Base-by-base conservation (phyloP, 441 rosid species). In the Biscutella auriculata region DNA sequence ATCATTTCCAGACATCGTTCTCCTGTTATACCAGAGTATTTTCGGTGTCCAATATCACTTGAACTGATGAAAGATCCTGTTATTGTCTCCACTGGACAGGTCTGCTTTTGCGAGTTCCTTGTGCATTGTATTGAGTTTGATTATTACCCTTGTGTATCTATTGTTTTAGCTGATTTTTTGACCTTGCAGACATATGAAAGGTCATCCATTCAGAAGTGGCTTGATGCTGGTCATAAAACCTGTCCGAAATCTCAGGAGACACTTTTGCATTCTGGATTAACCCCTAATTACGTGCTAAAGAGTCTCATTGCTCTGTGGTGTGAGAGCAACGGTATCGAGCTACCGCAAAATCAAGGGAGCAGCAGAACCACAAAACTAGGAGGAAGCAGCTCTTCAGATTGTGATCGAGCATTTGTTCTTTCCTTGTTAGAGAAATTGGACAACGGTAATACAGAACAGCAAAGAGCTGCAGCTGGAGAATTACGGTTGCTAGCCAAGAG, bases 11-110 rank as follows among this genome's bases (percentile, higher is more conserved):
- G 77, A 65, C 97, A 93, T 69, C 78, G 88, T 19, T 88, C 96
- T 62, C 98, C 98, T 36, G 87, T 88, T 52, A 87, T 88, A 54
- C 98, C 98, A 0, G 98, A 93, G 73, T 95, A 88, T 74, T 93
- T 93, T 39, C 95, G 95, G 8, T 93, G 98, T 73, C 96, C 98
- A 0, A 88, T 93, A 71, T 93, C 98, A 56, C 93, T 93, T 25
- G 98, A 93, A 72, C 66, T 89, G 70, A 93, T 89, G 98, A 87
- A 81, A 75, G 97, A 93, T 79, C 98, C 98, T 9, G 98, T 89
- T n/a, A 93, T 93, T n/a, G 88, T 93, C 64, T 93, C 98, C 30
- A 88, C 98, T n/a, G 98, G 98, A 62, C 97, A 89, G 97, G 97
- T 92, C 43, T 64, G 49, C 3, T 45, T 52, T 57, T 28, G 23